Conservation (phyloP, 176 grass and related monocot species). For the Zea mays region DNA sequence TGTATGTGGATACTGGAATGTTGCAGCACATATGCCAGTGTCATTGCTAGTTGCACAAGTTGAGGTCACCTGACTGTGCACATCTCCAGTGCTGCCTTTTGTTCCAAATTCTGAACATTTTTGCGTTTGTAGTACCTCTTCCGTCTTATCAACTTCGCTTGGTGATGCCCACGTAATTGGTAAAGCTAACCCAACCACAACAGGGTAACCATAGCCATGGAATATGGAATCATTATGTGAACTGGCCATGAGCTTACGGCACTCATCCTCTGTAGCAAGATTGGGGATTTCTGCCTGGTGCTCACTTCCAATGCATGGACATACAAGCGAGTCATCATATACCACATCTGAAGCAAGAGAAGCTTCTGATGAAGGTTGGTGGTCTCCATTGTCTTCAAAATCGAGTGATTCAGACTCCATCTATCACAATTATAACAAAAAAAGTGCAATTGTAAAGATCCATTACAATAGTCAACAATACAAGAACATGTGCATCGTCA, state of each 20-base stretch:
- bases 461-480: conserved; percentile 25
- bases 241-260: conserved; percentile 17
- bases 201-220: conserved; percentile 41
- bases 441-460: conserved; percentile 6
- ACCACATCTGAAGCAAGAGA: conserved; percentile 44
- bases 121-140: conserved; percentile 32
- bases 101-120: conserved; percentile 28
- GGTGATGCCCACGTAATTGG: conserved; percentile 56
- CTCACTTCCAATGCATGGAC: conserved; percentile 64
- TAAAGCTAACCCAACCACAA: conserved; percentile 51
- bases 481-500: conserved; percentile 22
- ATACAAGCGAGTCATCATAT: conserved; percentile 56
- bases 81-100: not conserved
- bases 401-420: conserved; percentile 44
- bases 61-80: conserved; percentile 36
- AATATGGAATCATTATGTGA: conserved; percentile 15
- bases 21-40: conserved; percentile 25
- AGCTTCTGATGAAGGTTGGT: conserved; percentile 50
- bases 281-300: conserved; percentile 79
- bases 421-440: conserved; percentile 37
- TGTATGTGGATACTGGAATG: conserved; percentile 30
- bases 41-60: conserved; percentile 20
- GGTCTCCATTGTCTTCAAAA: conserved; percentile 33
- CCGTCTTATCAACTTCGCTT: conserved; percentile 19
- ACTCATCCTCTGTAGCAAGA: conserved; percentile 45